Conservation (phyloP, 257 asterid species). For the Petrea volubilis region DNA sequence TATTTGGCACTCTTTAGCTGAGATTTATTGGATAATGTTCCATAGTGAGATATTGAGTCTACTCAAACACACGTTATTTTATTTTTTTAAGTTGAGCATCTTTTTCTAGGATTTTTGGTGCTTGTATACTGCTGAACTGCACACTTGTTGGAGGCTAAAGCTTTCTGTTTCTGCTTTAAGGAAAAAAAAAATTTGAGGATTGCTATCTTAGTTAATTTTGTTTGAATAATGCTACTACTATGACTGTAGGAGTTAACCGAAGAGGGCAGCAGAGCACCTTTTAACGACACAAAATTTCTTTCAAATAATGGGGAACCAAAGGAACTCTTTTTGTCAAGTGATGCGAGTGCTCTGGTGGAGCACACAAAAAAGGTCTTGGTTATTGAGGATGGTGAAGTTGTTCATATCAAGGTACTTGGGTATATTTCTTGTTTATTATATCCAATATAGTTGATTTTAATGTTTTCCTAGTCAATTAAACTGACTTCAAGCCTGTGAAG, state of each 20-base stretch:
- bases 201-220: background rate
- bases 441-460: background rate
- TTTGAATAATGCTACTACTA: slow-evolving; percentile 17
- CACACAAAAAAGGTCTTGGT: slow-evolving; percentile 90
- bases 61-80: too few relatives aligned
- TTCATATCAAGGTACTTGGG: slow-evolving; percentile 72
- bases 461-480: slow-evolving; percentile 9
- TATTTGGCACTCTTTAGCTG: too few relatives aligned
- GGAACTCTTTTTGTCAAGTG: slow-evolving; percentile 86
- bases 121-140: too few relatives aligned
- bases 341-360: slow-evolving; percentile 90
- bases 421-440: background rate
- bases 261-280: slow-evolving; percentile 52
- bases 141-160: background rate
- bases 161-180: background rate
- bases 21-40: too few relatives aligned
- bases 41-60: too few relatives aligned
- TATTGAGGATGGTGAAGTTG: slow-evolving; percentile 85
- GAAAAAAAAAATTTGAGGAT: background rate
- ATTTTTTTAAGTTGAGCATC: too few relatives aligned
- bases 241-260: slow-evolving; percentile 62
- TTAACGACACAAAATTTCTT: slow-evolving; percentile 58
- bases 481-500: slow-evolving; percentile 9
- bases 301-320: slow-evolving; percentile 68
- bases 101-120: too few relatives aligned